phyloP scores from a whole-genome alignment of 257 asterid species.

The Solanum clarkiae region DNA sequence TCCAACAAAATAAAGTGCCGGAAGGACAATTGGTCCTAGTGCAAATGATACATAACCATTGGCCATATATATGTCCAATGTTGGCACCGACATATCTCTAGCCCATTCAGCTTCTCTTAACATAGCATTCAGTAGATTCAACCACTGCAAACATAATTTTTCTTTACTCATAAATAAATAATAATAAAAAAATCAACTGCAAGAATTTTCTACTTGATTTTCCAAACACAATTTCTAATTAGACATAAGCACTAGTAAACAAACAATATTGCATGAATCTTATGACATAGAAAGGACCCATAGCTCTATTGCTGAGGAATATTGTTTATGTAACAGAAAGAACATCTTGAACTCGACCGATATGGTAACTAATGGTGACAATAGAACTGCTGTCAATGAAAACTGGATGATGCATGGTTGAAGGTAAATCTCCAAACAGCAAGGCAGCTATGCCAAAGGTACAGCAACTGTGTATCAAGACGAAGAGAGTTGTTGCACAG shows the following conservation, averaged over 20 bases:
- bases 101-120: constrained; percentile 79
- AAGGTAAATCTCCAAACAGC: not conserved
- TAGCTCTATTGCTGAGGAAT: not conserved
- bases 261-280: not conserved
- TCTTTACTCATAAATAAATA: not conserved
- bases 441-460: not conserved
- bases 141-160: constrained; percentile 57
- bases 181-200: not conserved
- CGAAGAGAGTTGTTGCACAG: not conserved
- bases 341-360: not conserved
- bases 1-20: constrained; percentile 70
- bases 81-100: constrained; percentile 23
- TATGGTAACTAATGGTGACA: not conserved
- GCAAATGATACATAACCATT: constrained; percentile 76
- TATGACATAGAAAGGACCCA: not conserved
- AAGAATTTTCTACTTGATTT: not conserved
- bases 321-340: not conserved
- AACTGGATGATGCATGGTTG: not conserved
- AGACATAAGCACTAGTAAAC: not conserved
- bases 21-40: constrained; percentile 78
- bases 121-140: constrained; percentile 54
- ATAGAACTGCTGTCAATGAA: not conserved
- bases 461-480: not conserved
- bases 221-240: not conserved
- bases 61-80: constrained; percentile 61